phyloP scores from a whole-genome alignment of 2,329 filamentous ascomycete species.

The Diaporthe nobilis region DNA sequence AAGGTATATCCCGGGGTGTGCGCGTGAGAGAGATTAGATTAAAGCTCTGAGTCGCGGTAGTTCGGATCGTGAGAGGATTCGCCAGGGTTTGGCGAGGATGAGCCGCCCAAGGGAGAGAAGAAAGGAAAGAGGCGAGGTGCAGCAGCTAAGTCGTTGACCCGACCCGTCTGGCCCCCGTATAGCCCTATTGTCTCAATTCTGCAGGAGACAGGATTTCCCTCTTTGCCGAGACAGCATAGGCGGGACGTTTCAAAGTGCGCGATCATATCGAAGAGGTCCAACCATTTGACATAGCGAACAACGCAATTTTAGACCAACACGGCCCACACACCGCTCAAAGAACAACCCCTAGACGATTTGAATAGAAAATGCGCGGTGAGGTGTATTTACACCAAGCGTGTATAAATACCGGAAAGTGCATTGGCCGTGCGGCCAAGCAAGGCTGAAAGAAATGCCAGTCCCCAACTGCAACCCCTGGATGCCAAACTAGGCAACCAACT shows the following conservation, averaged over 20 bases:
- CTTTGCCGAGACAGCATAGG: conserved; percentile 17
- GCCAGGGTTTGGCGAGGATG: background rate
- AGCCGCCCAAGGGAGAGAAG: conserved; percentile 8
- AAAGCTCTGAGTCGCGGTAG: conserved; percentile 20
- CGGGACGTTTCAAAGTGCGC: conserved; percentile 13
- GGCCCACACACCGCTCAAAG: background rate
- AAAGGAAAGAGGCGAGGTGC: background rate
- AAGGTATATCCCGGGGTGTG: background rate
- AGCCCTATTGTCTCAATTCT: conserved; percentile 21
- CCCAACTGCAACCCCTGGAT: background rate
- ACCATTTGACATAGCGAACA: background rate
- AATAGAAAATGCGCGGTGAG: background rate
- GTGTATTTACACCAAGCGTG: conserved; percentile 1
- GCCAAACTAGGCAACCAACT: conserved; percentile 19
- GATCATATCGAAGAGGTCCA: background rate
- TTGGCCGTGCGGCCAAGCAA: background rate
- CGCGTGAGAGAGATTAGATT: background rate
- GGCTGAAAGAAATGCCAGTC: background rate
- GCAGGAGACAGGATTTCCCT: background rate
- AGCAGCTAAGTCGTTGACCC: background rate
- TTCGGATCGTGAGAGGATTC: conserved; percentile 23
- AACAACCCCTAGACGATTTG: background rate
- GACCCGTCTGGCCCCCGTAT: background rate
- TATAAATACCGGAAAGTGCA: background rate
- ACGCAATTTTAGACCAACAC: background rate